Evolutionary conservation across 2,329 filamentous ascomycete genomes (phyloP), one percentile per base, ranked within the genome.

Genomic region (Helotiales sp.): DNA sequence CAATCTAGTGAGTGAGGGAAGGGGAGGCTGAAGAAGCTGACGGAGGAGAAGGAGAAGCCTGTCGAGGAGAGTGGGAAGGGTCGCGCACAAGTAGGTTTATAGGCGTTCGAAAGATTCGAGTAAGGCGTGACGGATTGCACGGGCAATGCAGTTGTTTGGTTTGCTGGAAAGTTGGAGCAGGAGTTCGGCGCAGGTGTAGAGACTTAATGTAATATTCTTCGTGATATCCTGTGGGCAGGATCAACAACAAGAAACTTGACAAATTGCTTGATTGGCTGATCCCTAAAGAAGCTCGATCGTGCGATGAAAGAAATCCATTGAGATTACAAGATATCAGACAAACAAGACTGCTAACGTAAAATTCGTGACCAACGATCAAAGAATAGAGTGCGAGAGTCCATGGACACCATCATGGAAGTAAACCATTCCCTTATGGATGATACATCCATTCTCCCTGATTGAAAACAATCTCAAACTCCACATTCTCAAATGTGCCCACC

Each of bases 401-500:
- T n/a, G n/a, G n/a, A n/a, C n/a, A n/a, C n/a, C n/a, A n/a, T n/a
- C n/a, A n/a, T n/a, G n/a, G n/a, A n/a, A 45, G 40, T 20, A 20
- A 7, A 45, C 40, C 40, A n/a, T 7, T n/a, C 13, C 37, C 37
- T 34, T 69, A 75, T 6, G 74, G 75, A 26, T 67, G 73, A 75
- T 85, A 91, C 77, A 83, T 72, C 89, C 90, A 92, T 76, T 81
- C 81, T 6, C 78, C 80, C 26, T 85, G 83, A 52, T 86, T 83
- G 73, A 92, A 88, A 7, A 88, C 81, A 10, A 90, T 85, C 78
- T 93, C 90, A 71, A 92, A 89, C 57, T 85, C 84, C 1, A 91
- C 86, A n/a, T 80, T 83, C 2, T 90, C 89, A 77, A 89, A 93
- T 13, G 89, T 85, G 0, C 92, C 92, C 54, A 96, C 82, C 0